These are phyloP conservation scores for Dalbergia cochinchinensis DNA, from an alignment of 306 rosid species.

Conservation along the genomic window DNA sequence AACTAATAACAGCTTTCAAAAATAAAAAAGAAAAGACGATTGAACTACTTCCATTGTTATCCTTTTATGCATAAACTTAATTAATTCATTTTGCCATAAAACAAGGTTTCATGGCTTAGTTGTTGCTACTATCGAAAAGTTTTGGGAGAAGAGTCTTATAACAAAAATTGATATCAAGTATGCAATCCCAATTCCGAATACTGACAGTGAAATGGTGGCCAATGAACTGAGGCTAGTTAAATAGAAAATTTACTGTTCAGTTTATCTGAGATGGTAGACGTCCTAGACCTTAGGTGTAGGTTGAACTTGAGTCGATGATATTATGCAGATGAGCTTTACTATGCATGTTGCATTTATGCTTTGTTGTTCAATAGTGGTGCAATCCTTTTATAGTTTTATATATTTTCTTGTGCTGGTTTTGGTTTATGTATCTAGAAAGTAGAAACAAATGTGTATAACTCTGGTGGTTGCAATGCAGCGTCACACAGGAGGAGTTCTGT, in stretches of 20 bases:
- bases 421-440: neutral
- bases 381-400: constrained; percentile 8
- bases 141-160: constrained; percentile 85
- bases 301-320: constrained; percentile 17
- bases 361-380: neutral
- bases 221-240: constrained; percentile 77
- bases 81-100: constrained; percentile 51
- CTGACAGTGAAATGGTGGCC: constrained; percentile 77
- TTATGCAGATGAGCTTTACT: constrained; percentile 10
- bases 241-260: constrained; percentile 23
- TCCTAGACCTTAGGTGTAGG: constrained; percentile 16
- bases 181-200: constrained; percentile 66
- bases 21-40: neutral
- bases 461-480: constrained; percentile 57
- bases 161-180: constrained; percentile 83
- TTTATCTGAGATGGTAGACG: constrained; percentile 25
- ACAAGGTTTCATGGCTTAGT: constrained; percentile 86
- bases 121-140: constrained; percentile 66
- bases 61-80: constrained; percentile 32
- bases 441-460: constrained; percentile 18
- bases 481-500: constrained; percentile 84
- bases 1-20: no score
- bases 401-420: constrained; percentile 18
- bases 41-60: constrained; percentile 26
- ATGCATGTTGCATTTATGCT: constrained; percentile 8